Conservation (phyloP, 306 rosid genomes). For the Fagus crenata region DNA sequence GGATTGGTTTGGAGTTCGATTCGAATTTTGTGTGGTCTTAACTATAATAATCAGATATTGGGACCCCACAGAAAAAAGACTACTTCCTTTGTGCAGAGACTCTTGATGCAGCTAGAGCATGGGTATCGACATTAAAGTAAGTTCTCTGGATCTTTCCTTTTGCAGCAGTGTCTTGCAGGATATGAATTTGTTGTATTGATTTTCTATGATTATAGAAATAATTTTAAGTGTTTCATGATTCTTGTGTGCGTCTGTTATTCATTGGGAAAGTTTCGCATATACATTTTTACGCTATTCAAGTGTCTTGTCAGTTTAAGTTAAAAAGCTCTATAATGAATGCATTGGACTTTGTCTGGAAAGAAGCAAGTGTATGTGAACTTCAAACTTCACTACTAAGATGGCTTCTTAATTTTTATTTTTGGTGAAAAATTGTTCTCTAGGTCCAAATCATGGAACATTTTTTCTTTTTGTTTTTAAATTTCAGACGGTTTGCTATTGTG, state of each 20-base stretch:
- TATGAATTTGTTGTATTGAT: not conserved
- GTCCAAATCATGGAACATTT: not conserved
- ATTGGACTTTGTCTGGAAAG: not conserved
- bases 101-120: slow-evolving; percentile 96
- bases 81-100: slow-evolving; percentile 98
- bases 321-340: not conserved
- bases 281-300: not conserved
- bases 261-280: slow-evolving; percentile 6
- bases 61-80: slow-evolving; percentile 96
- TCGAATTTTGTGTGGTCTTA: slow-evolving; percentile 37
- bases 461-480: not conserved
- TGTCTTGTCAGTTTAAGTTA: not conserved
- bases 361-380: not conserved
- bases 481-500: not conserved
- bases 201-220: not conserved
- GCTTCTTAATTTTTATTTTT: not conserved
- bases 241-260: slow-evolving; percentile 3
- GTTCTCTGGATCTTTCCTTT: slow-evolving; percentile 32
- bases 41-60: slow-evolving; percentile 63
- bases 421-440: not conserved
- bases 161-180: not conserved
- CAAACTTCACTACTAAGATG: not conserved
- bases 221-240: not conserved
- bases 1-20: not conserved
- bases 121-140: slow-evolving; percentile 96